Conservation (phyloP, 768 basidiomycete genomes). For the Macrolepiota albuminosa region DNA sequence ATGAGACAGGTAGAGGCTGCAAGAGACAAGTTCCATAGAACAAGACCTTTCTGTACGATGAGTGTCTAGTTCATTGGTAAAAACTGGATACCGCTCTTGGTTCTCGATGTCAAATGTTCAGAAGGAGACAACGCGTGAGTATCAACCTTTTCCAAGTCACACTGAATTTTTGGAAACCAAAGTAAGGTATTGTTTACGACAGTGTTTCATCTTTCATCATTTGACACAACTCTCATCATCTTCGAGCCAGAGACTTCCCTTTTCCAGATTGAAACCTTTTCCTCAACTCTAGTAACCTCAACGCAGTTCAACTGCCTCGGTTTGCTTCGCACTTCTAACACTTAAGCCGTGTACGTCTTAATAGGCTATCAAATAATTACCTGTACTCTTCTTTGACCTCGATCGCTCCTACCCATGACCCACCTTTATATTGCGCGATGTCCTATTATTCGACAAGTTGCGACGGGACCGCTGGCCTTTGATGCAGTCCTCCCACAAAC, state of each 20-base stretch:
- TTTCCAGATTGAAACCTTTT: neutral
- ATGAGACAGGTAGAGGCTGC: neutral
- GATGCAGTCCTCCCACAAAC: neutral
- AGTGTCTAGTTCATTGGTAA: neutral
- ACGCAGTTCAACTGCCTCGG: neutral
- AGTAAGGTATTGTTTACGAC: neutral
- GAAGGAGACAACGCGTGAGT: neutral
- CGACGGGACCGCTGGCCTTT: neutral
- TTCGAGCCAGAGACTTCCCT: neutral
- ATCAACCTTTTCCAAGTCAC: neutral
- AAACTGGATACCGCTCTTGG: neutral
- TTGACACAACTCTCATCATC: neutral
- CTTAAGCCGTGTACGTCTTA: neutral
- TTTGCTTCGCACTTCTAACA: neutral
- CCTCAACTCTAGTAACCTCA: neutral
- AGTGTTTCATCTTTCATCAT: too few relatives aligned
- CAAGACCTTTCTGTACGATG: neutral
- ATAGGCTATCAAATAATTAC: neutral
- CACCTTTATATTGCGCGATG: neutral
- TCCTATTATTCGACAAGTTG: neutral
- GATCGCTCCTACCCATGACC: neutral
- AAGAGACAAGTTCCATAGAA: neutral
- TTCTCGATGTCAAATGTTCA: neutral
- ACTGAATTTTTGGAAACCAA: neutral
- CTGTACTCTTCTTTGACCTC: neutral